Evolutionary conservation across 2,329 filamentous ascomycete species (phyloP).

Genomic region (Epichloe baconii): DNA sequence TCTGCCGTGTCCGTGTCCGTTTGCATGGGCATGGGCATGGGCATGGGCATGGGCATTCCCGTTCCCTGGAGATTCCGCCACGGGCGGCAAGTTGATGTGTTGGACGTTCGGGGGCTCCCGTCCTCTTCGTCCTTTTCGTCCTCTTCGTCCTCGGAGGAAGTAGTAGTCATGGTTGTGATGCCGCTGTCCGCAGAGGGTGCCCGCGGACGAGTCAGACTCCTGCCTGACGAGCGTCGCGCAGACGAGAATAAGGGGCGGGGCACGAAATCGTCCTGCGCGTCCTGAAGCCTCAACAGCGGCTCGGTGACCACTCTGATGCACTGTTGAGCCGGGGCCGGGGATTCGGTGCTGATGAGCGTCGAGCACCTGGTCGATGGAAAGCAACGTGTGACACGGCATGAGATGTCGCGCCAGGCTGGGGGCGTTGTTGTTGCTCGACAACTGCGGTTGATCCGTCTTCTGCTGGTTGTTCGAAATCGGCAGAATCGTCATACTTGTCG

Average conservation of each 20-base stretch:
- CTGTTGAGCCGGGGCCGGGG: not conserved
- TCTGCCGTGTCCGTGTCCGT: slow-evolving; percentile 9
- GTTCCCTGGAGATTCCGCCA: slow-evolving; percentile 32
- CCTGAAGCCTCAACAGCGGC: not conserved
- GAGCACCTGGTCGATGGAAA: not conserved
- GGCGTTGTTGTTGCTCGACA: not conserved
- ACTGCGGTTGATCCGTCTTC: not conserved
- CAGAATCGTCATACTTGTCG: slow-evolving; percentile 5
- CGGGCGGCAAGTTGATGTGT: slow-evolving; percentile 30
- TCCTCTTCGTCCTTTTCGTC: slow-evolving; percentile 6
- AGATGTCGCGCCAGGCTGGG: no score
- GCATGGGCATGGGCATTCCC: slow-evolving; percentile 2
- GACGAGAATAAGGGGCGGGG: slow-evolving; percentile 15
- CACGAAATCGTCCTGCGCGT: slow-evolving; percentile 1
- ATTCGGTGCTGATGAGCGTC: not conserved
- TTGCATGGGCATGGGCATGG: not conserved
- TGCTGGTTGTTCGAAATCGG: slow-evolving; percentile 8
- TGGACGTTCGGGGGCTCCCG: slow-evolving; percentile 10
- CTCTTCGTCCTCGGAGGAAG: slow-evolving; percentile 16
- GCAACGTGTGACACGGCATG: no score
- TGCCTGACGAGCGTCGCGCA: slow-evolving; percentile 10
- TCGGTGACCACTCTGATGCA: slow-evolving; percentile 4
- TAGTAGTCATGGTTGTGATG: slow-evolving; percentile 17
- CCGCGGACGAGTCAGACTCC: slow-evolving; percentile 13
- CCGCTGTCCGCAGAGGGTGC: slow-evolving; percentile 19